phyloP scores from a whole-genome alignment of 2,329 filamentous ascomycete species.

The Talaromyces marneffei region DNA sequence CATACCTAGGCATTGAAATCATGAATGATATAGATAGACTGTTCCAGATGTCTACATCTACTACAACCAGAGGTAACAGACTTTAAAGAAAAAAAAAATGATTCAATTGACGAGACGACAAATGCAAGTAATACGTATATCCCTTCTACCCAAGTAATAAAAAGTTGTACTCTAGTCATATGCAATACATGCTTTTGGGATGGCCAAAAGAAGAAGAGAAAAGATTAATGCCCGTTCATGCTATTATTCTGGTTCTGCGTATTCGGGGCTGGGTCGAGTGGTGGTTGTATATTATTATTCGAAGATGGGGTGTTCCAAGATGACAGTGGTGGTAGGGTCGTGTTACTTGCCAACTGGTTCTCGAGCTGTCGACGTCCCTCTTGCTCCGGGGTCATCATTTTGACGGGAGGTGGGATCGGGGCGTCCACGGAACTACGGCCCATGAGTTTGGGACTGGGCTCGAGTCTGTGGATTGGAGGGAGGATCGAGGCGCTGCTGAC shows the following conservation, averaged over 20 bases:
- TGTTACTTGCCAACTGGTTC: conserved; percentile 24
- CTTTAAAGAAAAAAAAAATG: background rate
- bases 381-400: conserved; percentile 40
- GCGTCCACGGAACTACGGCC: conserved; percentile 38
- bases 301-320: conserved; percentile 6
- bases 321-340: conserved; percentile 6
- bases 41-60: background rate
- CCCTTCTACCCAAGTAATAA: conserved; percentile 5
- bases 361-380: conserved; percentile 37
- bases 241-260: conserved; percentile 1
- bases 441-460: conserved; percentile 42
- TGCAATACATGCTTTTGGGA: conserved; percentile 4
- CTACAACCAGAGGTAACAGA: too few species aligned
- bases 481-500: conserved; percentile 32
- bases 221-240: background rate
- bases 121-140: background rate
- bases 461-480: conserved; percentile 36
- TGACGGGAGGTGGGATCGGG: conserved; percentile 38
- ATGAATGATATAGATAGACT: background rate
- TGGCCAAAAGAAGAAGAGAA: background rate
- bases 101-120: background rate
- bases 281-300: conserved; percentile 7
- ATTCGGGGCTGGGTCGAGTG: background rate
- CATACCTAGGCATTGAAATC: too few species aligned
- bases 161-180: conserved; percentile 4